Base-by-base conservation (phyloP, 805 yeast species). In the Ogataea kodamae region DNA sequence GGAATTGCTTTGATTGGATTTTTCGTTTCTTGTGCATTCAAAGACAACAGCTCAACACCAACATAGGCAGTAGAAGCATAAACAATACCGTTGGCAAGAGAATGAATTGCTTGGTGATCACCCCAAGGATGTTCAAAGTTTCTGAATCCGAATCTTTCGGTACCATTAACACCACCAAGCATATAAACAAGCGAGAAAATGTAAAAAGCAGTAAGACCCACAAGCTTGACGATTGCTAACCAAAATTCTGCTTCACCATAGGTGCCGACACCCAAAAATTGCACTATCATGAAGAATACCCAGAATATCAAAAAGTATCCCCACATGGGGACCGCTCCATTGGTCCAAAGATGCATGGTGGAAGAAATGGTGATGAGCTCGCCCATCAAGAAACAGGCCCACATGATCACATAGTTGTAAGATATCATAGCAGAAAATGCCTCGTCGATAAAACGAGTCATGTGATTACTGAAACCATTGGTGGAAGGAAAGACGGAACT, bases 41-140 rank as follows among this genome's bases (percentile, higher is more conserved):
- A 59, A n/a, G 81, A 49, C 20, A 50, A 38, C 37, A 50, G 39
- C 31, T 54, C 59, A 82, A 83, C 79, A 2, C 90, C 72, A 20
- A 87, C 74, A 48, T 83, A 82, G 57, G 87, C 96, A 2, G 95
- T 92, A 0, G 56, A 81, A 86, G 21, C 81, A 65, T 7, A 94
- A 94, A 41, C 49, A 28, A 52, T 46, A 4, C 49, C 43, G 18
- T 39, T 44, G 9, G 75, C 76, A 33, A 33, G 28, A 6, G 32
- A 27, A 14, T 28, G 23, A 9, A 33, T 18, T 5, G 37, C 25
- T 4, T 74, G 68, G 25, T 84, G 55, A 42, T 88, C 81, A 0
- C 78, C 71, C 48, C 82, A 57, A 48, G 82, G 83, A 1, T 90
- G 54, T 25, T 41, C 36, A 12, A 50, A 54, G 29, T 55, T 54